Evolutionary conservation across 768 basidiomycete species (phyloP).

Genomic region (Pleurotus ostreatus): DNA sequence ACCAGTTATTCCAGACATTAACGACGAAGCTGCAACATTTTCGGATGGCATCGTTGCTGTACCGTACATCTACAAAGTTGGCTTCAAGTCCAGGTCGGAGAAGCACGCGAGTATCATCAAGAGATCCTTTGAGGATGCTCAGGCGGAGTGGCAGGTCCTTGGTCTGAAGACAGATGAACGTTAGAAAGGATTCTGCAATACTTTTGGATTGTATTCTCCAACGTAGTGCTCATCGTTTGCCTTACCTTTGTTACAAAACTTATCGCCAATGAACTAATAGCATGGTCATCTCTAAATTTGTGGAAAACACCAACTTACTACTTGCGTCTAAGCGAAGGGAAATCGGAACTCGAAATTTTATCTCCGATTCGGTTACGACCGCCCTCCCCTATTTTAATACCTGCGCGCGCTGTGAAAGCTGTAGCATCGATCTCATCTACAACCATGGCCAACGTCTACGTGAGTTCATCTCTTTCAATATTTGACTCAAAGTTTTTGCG

Average conservation of each 20-base stretch:
- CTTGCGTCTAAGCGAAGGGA: no score
- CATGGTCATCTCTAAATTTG: no score
- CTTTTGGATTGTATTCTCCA: no score
- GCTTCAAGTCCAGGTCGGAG: conserved; percentile 14
- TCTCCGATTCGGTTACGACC: not conserved
- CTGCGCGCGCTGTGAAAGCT: not conserved
- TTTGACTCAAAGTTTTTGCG: not conserved
- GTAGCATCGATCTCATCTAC: not conserved
- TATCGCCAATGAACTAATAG: not conserved
- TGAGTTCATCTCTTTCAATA: conserved; percentile 19
- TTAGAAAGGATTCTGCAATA: not conserved
- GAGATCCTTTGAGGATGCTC: conserved; percentile 14
- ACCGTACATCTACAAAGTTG: conserved; percentile 12
- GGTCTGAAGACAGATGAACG: conserved; percentile 7
- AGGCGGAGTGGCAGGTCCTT: conserved; percentile 12
- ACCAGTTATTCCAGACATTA: conserved; percentile 14
- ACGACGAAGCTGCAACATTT: conserved; percentile 14
- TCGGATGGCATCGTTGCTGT: conserved; percentile 15
- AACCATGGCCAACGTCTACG: conserved; percentile 36
- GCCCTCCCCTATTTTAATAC: not conserved
- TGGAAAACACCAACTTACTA: no score
- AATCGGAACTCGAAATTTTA: not conserved
- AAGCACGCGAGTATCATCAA: conserved; percentile 9
- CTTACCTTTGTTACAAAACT: not conserved
- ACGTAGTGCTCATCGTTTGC: no score